phyloP scores from a whole-genome alignment of 345 rosid genomes.

The Cardamine chenopodiifolia region DNA sequence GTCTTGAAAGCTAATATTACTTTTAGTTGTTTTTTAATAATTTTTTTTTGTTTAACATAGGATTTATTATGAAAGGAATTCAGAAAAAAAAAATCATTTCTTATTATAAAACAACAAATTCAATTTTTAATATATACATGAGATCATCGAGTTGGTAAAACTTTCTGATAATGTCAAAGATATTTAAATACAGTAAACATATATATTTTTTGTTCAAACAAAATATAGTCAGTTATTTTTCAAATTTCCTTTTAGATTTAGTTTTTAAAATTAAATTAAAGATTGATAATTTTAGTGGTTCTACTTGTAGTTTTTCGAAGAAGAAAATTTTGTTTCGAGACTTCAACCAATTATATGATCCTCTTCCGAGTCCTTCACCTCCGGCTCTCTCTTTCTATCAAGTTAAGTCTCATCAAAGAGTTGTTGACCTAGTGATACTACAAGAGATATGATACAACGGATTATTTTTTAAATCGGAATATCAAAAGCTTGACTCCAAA shows the following conservation, averaged over 20 bases:
- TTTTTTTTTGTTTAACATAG: not conserved
- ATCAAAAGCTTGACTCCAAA: too few species aligned
- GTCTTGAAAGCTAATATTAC: slow-evolving; percentile 18
- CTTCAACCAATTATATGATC: not conserved
- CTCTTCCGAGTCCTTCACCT: too few species aligned
- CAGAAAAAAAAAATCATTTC: not conserved
- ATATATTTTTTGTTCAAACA: not conserved
- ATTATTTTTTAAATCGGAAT: too few species aligned
- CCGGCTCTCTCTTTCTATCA: too few species aligned
- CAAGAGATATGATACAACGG: too few species aligned
- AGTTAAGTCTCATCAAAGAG: too few species aligned
- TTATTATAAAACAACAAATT: not conserved
- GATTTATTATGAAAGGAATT: not conserved
- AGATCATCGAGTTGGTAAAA: not conserved
- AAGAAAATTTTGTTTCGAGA: not conserved
- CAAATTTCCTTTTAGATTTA: not conserved
- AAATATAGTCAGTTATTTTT: not conserved
- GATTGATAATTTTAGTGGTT: not conserved
- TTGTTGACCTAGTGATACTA: too few species aligned
- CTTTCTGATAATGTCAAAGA: not conserved
- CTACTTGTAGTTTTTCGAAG: not conserved
- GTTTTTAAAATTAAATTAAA: not conserved
- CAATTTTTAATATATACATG: not conserved
- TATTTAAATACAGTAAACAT: not conserved
- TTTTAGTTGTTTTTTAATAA: not conserved